phyloP scores from a whole-genome alignment of 75 land plant species.

The Azolla pinnata region DNA sequence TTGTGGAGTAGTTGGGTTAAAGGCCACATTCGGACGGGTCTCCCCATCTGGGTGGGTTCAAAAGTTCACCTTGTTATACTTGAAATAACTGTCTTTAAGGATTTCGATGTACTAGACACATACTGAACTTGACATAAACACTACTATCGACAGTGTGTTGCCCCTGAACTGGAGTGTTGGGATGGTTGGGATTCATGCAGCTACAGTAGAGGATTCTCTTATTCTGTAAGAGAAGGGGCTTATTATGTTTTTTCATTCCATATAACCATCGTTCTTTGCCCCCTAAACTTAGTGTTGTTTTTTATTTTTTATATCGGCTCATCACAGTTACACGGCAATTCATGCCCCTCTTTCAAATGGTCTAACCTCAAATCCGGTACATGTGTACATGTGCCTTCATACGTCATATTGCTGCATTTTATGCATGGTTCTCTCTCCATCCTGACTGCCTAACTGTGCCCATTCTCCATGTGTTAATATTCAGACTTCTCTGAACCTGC shows the following conservation, averaged over 20 bases:
- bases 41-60: constrained; percentile 57
- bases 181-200: constrained; percentile 72
- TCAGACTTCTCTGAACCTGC: constrained; percentile 55
- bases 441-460: not conserved
- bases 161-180: constrained; percentile 94
- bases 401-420: constrained; percentile 1
- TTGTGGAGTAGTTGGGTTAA: constrained; percentile 76
- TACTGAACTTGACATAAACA: too few relatives aligned
- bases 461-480: not conserved
- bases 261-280: not conserved
- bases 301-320: too few relatives aligned
- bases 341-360: too few relatives aligned
- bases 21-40: constrained; percentile 66
- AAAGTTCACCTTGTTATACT: too few relatives aligned
- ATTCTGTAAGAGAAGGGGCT: constrained; percentile 41
- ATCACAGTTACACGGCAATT: too few relatives aligned
- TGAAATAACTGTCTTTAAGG: too few relatives aligned
- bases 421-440: not conserved
- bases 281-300: too few relatives aligned
- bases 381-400: too few relatives aligned
- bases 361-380: too few relatives aligned
- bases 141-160: constrained; percentile 83
- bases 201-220: constrained; percentile 78
- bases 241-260: not conserved
- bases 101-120: too few relatives aligned